Base-by-base conservation (phyloP, 2,329 filamentous ascomycete genomes). In the Colletotrichum australisinense region DNA sequence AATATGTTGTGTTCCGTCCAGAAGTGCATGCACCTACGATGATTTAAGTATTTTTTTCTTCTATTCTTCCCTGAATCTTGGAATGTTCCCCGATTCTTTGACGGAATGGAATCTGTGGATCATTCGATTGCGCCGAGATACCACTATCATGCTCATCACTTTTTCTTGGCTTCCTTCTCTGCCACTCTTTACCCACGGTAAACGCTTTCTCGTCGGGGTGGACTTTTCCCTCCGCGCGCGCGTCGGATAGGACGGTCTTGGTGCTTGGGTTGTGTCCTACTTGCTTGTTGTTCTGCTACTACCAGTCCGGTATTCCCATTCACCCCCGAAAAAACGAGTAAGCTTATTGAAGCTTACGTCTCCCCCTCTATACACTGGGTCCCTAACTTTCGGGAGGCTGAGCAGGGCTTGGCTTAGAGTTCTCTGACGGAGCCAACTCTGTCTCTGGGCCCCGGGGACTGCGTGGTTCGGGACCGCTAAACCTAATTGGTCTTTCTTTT, bases 341-440 rank as follows among this genome's bases (percentile, higher is more conserved):
- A 73, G 71, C 71, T 71, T 71, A 71, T 71, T 64, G 62, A 62
- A 73, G 71, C 67, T 66, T 71, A 66, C 71, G 67, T 73, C 71
- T 62, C 60, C 60, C 57, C 56, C 71, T 28, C 60, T 22, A 63
- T 38, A 66, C 42, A 57, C 60, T 49, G 60, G 67, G 57, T 62
- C 26, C 60, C 49, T 62, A 19, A 30, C 32, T 32, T 55, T 5
- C 28, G 46, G 49, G 67, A 52, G 59, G 60, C 67, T 46, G 49
- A 66, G 71, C 49, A 46, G 42, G 49, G 49, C 71, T 73, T 71
- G 71, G 67, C 71, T 46, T 26, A 28, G 38, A 49, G 46, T 49
- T 62, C 46, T 71, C 71, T 73, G 71, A 65, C 70, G 60, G 68
- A 28, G 42, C 42, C 19, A 49, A 49, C 42, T 49, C 42, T 49